Evolutionary conservation across 179 eudicot species (phyloP), one percentile per base, ranked within the genome.

Genomic region (Beta lomatogona): DNA sequence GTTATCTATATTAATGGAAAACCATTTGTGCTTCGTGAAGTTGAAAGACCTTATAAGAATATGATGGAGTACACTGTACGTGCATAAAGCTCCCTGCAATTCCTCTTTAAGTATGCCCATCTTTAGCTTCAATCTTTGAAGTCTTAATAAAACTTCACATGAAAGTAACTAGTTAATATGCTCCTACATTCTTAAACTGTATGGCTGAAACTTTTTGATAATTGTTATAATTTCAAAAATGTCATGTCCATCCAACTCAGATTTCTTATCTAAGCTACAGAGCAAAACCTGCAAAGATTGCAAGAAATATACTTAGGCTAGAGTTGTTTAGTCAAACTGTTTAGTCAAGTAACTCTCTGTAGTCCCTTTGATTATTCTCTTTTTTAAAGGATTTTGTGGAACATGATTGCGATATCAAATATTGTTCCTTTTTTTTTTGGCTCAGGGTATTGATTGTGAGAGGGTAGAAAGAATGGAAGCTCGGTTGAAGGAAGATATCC

Each of bases 1-100:
- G 97, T 95, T 79, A 90, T 95, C 82, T 95, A 95, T 89, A 95
- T 95, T 52, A 95, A 93, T 80, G 98, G 98, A 57, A 93, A 91
- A 82, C 98, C 98, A 46, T 95, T 95, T 87, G 98, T 95, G 80
- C 98, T 95, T 78, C 98, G 98, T 88, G 98, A 95, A 88, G 97
- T 95, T 82, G 98, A 95, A 87, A 91, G 98, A 79, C 98, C 98
- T 60, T 95, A 92, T 82, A 95, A 95, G 75, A 95, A 95, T 87
- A 95, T 95, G 98, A 89, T 91, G 77, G 98, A 95, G 86, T 95
- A 95, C 83, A 88, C 97, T 86, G 98, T 95, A 92, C 46, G 77
- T 84, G 55, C 71, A 75, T 41, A 77, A 79, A 79, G 18, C 54
- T 73, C 22, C 44, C 36, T 69, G 71, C 84, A 31, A 4, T 71